Evolutionary conservation across 805 yeast genomes (phyloP).

Genomic region (Myxozyma melibiosi): DNA sequence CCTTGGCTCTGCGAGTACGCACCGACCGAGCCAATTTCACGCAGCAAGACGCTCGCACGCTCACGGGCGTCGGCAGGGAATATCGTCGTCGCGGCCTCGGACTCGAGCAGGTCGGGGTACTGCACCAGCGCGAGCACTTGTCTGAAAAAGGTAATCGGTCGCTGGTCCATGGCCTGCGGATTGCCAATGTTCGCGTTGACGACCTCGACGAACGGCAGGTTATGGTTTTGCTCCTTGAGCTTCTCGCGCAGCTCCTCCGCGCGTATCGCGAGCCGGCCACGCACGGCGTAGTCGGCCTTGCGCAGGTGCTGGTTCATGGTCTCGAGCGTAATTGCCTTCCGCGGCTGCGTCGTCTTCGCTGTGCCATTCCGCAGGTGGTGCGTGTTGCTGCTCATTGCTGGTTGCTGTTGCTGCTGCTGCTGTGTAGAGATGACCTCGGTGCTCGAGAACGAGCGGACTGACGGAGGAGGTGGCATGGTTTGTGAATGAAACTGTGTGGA

Average conservation of each 20-base stretch:
- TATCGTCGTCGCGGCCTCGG: slow-evolving; percentile 37
- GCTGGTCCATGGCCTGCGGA: slow-evolving; percentile 95
- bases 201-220: slow-evolving; percentile 74
- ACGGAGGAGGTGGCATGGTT: slow-evolving; percentile 17
- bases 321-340: slow-evolving; percentile 42
- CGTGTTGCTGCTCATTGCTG: background rate
- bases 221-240: slow-evolving; percentile 56
- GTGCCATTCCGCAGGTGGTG: background rate
- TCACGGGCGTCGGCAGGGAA: slow-evolving; percentile 68
- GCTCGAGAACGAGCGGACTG: slow-evolving; percentile 8
- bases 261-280: slow-evolving; percentile 90
- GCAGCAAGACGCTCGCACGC: slow-evolving; percentile 66
- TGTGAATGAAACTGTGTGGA: background rate
- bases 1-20: slow-evolving; percentile 97
- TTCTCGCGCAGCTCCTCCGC: slow-evolving; percentile 79
- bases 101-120: slow-evolving; percentile 67
- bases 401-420: too few species aligned
- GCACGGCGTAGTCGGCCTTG: slow-evolving; percentile 91
- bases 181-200: slow-evolving; percentile 95
- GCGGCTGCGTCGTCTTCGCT: slow-evolving; percentile 3
- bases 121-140: slow-evolving; percentile 85
- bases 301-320: slow-evolving; percentile 75
- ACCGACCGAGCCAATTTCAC: slow-evolving; percentile 79
- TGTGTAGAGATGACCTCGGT: slow-evolving; percentile 13
- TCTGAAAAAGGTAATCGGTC: slow-evolving; percentile 93